Evolutionary conservation across 768 basidiomycete genomes (phyloP), one percentile per base, ranked within the genome.

Genomic region (Boletus rubescentipes): DNA sequence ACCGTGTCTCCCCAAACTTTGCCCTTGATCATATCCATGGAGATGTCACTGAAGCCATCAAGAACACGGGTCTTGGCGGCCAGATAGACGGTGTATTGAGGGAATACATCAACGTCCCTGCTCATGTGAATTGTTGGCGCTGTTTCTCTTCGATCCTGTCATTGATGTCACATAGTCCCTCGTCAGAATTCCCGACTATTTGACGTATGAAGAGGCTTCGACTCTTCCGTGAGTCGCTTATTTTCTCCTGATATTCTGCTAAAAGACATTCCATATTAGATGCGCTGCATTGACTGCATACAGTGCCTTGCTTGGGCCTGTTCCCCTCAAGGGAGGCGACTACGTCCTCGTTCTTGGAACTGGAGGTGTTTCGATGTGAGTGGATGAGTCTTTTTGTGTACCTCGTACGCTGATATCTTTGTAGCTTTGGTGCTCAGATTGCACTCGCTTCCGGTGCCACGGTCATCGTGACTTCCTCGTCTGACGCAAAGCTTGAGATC

Each of bases 381-480:
- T 63, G 5, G n/a, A 29, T 9, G 6, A 18, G 8, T 26, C 10
- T 7, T 21, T 11, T 1, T n/a, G 8, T 26, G 8, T 38, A 4
- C 0, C 16, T 36, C 11, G 16, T 29, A 10, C 23, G 42, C 38
- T 29, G 29, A 48, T 40, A n/a, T 35, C 58, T 65, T 6, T 58
- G 57, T 40, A 79, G 82, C 37, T 85, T 81, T 59, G 85, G 74
- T 3, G 69, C 80, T 3, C 83, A 87, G 67, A 68, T 89, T 41
- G 85, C 86, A 2, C 75, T 83, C 39, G 80, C 82, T 3, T 75
- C 81, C 9, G 86, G 85, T 34, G 85, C 85, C 2, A 78, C 69
- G 1, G 84, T 86, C 53, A 85, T 89, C 58, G 76, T 77, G 26
- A 88, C 86, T 0, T 87, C 85, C 1, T 86, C 84, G 1, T 83